Percentiles rank a stretch among this genome's conserved stretches.
Conservation (phyloP, 768 basidiomycete genomes). For the Amanita muscaria region DNA sequence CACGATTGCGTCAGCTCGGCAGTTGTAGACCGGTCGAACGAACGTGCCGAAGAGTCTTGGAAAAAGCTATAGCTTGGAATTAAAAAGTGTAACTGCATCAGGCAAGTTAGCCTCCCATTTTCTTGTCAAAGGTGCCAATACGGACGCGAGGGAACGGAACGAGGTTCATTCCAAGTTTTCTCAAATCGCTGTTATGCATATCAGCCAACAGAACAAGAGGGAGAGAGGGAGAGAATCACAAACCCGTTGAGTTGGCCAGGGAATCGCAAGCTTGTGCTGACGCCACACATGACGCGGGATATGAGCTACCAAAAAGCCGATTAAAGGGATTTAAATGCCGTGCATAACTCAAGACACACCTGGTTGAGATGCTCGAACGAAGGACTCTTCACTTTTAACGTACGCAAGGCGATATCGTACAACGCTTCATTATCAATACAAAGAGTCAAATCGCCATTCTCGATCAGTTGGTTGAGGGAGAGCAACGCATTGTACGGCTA, state of each 20-base stretch:
- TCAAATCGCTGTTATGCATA: conserved; percentile 50
- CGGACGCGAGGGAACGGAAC: conserved; percentile 91
- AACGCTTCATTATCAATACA: conserved; percentile 85
- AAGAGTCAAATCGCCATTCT: conserved; percentile 76
- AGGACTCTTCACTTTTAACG: conserved; percentile 57
- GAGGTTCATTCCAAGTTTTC: conserved; percentile 89
- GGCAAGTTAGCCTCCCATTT: not conserved
- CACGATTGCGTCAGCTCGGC: conserved; percentile 71
- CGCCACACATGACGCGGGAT: conserved; percentile 88
- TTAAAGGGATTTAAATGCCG: not conserved
- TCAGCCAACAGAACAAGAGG: conserved; percentile 3
- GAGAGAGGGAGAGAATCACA: conserved; percentile 12
- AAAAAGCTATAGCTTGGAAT: conserved; percentile 94
- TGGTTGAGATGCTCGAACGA: conserved; percentile 61
- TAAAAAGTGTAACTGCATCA: conserved; percentile 97
- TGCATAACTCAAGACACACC: conserved; percentile 27
- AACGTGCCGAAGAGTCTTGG: conserved; percentile 51
- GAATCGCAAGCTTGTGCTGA: conserved; percentile 86
- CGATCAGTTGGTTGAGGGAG: conserved; percentile 83
- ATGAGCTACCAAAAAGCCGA: conserved; percentile 41
- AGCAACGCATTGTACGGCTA: conserved; percentile 85
- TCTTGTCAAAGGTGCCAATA: conserved; percentile 31
- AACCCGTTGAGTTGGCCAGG: conserved; percentile 91
- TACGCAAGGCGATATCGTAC: conserved; percentile 65
- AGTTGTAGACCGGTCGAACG: conserved; percentile 53